Conservation (phyloP, 306 rosid species). For the Trifolium dubium region DNA sequence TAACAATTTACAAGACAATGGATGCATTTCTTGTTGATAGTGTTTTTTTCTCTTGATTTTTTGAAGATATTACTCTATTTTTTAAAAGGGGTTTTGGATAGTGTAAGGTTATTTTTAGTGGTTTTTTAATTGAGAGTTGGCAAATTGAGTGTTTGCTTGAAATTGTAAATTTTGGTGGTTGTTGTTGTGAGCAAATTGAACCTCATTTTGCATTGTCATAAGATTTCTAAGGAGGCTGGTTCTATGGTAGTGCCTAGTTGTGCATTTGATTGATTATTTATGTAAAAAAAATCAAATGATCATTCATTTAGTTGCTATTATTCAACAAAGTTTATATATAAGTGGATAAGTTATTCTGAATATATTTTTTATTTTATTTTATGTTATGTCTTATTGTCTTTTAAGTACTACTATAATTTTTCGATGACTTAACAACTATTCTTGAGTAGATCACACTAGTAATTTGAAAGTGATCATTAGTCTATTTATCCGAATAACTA, state of each 20-base stretch:
- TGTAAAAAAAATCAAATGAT: slow-evolving; percentile 2
- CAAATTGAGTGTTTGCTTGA: slow-evolving; percentile 40
- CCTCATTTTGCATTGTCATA: slow-evolving; percentile 2
- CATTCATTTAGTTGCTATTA: neutral
- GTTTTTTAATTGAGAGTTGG: slow-evolving; percentile 17
- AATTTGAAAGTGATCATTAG: too few species aligned
- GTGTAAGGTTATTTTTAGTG: slow-evolving; percentile 34
- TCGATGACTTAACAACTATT: too few species aligned
- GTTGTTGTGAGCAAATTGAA: slow-evolving; percentile 8
- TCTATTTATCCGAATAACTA: too few species aligned
- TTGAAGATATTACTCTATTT: slow-evolving; percentile 14
- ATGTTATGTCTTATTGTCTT: too few species aligned
- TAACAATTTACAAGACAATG: slow-evolving; percentile 20
- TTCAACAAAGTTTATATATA: neutral
- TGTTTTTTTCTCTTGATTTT: neutral
- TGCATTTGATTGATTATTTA: neutral
- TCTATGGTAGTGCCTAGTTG: slow-evolving; percentile 23
- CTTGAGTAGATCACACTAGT: too few species aligned
- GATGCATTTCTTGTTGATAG: slow-evolving; percentile 10
- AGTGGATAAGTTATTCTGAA: too few species aligned
- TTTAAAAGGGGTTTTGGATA: slow-evolving; percentile 29
- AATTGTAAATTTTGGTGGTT: slow-evolving; percentile 38
- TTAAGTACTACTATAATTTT: too few species aligned
- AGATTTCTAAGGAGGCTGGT: neutral
- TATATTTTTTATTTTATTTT: too few species aligned